A percentile compares a stretch with the other conserved stretches of the same genome.
Evolutionary conservation across 2,329 filamentous ascomycete species (phyloP).

Genomic region (Fusarium sp.): DNA sequence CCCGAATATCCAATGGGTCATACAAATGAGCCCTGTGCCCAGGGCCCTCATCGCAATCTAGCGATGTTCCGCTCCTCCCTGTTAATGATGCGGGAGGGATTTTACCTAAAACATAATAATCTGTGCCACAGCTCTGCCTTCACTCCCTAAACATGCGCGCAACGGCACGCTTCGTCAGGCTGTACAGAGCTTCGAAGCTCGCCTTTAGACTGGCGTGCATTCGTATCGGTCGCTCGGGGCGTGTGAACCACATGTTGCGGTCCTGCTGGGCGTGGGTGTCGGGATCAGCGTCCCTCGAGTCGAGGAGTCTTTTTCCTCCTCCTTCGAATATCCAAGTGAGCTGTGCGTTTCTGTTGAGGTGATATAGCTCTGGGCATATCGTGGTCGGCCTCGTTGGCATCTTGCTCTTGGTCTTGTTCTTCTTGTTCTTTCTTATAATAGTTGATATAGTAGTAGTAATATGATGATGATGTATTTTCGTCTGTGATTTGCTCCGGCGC

Average conservation of each 20-base stretch:
- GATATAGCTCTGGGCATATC: slow-evolving; percentile 36
- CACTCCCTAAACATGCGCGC: slow-evolving; percentile 32
- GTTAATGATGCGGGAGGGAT: neutral
- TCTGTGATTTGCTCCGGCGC: slow-evolving; percentile 38
- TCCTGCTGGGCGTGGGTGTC: slow-evolving; percentile 5
- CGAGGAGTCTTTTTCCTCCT: slow-evolving; percentile 35
- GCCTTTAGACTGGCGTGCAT: slow-evolving; percentile 22
- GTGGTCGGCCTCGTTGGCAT: slow-evolving; percentile 17
- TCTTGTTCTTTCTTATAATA: slow-evolving; percentile 24
- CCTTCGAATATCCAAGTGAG: slow-evolving; percentile 41
- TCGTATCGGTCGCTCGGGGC: slow-evolving; percentile 14
- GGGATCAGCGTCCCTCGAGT: slow-evolving; percentile 19
- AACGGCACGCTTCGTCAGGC: slow-evolving; percentile 30
- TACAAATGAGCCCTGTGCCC: slow-evolving; percentile 27
- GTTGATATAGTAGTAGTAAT: slow-evolving; percentile 19
- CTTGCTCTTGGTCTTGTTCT: slow-evolving; percentile 10
- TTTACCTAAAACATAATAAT: slow-evolving; percentile 21
- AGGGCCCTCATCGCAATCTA: neutral
- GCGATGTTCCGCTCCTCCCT: slow-evolving; percentile 1
- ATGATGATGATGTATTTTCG: slow-evolving; percentile 31
- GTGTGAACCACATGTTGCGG: slow-evolving; percentile 21
- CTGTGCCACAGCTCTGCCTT: slow-evolving; percentile 10
- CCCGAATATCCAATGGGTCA: slow-evolving; percentile 30
- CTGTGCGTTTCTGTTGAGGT: slow-evolving; percentile 35
- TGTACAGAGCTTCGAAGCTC: slow-evolving; percentile 27